Conservation (phyloP, 2,329 filamentous ascomycete genomes). For the Aureobasidium sp. region DNA sequence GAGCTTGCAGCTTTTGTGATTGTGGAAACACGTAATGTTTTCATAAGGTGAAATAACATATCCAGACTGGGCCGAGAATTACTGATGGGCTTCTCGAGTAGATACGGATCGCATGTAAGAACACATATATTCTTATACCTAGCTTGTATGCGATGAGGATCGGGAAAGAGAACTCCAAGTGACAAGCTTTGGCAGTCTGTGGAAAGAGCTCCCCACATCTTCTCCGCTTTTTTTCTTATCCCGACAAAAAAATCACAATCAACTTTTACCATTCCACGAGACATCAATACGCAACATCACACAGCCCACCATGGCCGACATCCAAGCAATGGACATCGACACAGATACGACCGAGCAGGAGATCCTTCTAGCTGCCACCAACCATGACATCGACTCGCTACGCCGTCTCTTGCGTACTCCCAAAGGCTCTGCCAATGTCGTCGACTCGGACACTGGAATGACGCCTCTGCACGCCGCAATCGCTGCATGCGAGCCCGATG, state of each 20-base stretch:
- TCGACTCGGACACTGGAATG: constrained; percentile 86
- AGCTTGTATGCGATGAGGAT: constrained; percentile 84
- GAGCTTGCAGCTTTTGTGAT: neutral
- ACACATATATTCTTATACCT: too few species aligned
- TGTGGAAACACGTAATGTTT: too few species aligned
- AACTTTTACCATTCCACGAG: neutral
- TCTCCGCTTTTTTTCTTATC: constrained; percentile 3
- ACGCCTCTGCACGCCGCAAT: constrained; percentile 93
- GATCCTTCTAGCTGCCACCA: constrained; percentile 71
- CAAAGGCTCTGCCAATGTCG: constrained; percentile 70
- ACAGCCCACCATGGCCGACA: constrained; percentile 17
- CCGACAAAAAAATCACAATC: constrained; percentile 3
- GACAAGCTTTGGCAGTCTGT: too few species aligned
- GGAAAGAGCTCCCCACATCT: constrained; percentile 1
- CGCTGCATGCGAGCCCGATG: constrained; percentile 59
- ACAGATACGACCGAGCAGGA: constrained; percentile 58
- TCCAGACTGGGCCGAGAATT: too few species aligned
- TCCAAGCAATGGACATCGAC: constrained; percentile 34
- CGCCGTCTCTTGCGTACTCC: constrained; percentile 70
- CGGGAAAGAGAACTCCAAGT: too few species aligned
- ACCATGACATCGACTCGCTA: constrained; percentile 73
- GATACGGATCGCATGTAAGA: too few species aligned
- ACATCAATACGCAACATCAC: too few species aligned
- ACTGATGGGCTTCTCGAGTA: too few species aligned
- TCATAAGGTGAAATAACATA: too few species aligned